Conservation (phyloP, 2,329 filamentous ascomycete species). For the Diaporthe batatas region DNA sequence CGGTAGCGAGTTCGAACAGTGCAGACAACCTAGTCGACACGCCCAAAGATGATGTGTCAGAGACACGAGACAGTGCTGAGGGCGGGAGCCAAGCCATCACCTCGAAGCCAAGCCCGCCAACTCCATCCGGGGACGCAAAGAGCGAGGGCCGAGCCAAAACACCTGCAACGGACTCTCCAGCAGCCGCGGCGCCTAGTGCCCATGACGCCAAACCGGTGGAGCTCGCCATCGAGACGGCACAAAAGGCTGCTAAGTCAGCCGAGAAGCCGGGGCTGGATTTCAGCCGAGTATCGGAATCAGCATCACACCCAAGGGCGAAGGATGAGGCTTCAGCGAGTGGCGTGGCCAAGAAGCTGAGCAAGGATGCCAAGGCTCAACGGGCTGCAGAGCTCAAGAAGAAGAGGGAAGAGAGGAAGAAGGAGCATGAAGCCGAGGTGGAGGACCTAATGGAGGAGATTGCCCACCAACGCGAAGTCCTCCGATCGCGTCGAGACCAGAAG, state of each 20-base stretch:
- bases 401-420: slow-evolving; percentile 23
- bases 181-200: background rate
- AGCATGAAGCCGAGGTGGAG: slow-evolving; percentile 16
- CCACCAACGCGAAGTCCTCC: slow-evolving; percentile 29
- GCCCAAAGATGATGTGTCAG: background rate
- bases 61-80: background rate
- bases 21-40: background rate
- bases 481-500: slow-evolving; percentile 33
- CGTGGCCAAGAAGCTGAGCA: slow-evolving; percentile 21
- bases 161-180: background rate
- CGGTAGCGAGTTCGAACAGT: background rate
- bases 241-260: background rate
- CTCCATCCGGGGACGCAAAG: background rate
- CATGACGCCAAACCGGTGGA: background rate
- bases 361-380: slow-evolving; percentile 24
- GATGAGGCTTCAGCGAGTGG: background rate
- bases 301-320: background rate
- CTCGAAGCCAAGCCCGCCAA: background rate
- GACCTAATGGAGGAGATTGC: slow-evolving; percentile 22
- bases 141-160: background rate
- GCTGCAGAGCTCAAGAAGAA: slow-evolving; percentile 17
- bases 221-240: background rate
- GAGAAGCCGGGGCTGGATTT: background rate
- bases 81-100: background rate
- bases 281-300: slow-evolving; percentile 25